phyloP scores from a whole-genome alignment of 1,139 yeast species.

The Suhomyces yuchorum region DNA sequence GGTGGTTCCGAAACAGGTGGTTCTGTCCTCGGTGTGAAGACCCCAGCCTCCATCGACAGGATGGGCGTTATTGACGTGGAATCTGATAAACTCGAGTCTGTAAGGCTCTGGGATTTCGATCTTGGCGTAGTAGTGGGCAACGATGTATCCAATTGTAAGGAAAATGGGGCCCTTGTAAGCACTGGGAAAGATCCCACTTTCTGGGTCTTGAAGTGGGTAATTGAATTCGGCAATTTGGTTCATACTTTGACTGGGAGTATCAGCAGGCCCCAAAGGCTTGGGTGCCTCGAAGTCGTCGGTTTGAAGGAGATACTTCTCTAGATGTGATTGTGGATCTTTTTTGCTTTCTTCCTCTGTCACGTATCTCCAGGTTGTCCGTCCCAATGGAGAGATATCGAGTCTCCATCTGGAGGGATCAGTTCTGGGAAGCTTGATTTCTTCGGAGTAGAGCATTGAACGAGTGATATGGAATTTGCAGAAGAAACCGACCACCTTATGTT shows the following conservation, averaged over 20 bases:
- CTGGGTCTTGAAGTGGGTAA: constrained; percentile 65
- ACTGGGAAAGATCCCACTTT: constrained; percentile 82
- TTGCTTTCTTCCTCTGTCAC: constrained; percentile 40
- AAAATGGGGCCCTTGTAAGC: constrained; percentile 98
- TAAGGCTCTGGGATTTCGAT: constrained; percentile 69
- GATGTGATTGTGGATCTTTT: constrained; percentile 54
- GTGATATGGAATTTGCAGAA: too few relatives aligned
- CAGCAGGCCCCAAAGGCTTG: constrained; percentile 26
- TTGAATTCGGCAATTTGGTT: constrained; percentile 76
- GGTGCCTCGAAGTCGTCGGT: constrained; percentile 49
- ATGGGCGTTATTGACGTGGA: constrained; percentile 84
- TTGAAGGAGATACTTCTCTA: constrained; percentile 59
- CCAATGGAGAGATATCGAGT: constrained; percentile 65
- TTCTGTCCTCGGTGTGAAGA: constrained; percentile 83
- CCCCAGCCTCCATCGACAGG: constrained; percentile 99
- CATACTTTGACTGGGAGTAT: constrained; percentile 64
- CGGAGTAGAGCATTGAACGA: constrained; percentile 56
- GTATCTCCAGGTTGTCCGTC: constrained; percentile 84
- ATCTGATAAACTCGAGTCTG: constrained; percentile 72
- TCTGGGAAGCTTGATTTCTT: constrained; percentile 57
- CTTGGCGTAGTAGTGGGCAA: constrained; percentile 69
- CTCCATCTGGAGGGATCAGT: constrained; percentile 82
- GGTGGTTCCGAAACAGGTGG: constrained; percentile 93
- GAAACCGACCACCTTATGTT: too few relatives aligned
- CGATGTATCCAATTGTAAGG: constrained; percentile 87